phyloP scores from a whole-genome alignment of 129 eudicot species.

The Logfia minima region DNA sequence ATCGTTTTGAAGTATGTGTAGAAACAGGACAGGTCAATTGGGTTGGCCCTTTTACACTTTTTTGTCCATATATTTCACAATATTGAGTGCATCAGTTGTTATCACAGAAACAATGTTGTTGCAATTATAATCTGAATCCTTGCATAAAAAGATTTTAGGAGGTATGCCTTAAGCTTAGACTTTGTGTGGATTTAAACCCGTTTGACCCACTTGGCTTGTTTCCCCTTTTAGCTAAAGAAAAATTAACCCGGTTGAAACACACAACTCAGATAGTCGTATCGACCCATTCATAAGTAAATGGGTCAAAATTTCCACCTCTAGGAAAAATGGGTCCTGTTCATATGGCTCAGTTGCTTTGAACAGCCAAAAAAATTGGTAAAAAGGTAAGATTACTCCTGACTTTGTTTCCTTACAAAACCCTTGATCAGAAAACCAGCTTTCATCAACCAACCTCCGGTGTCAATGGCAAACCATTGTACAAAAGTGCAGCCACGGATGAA shows the following conservation, averaged over 20 bases:
- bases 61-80: background rate
- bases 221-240: background rate
- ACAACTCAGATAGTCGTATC: background rate
- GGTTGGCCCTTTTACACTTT: background rate
- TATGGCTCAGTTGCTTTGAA: background rate
- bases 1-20: background rate
- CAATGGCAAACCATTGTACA: conserved; percentile 46
- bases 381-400: conserved; percentile 33
- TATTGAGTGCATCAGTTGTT: too few species aligned
- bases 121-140: background rate
- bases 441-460: conserved; percentile 67
- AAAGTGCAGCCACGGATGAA: conserved; percentile 62
- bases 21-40: background rate
- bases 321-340: background rate
- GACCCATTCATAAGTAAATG: background rate
- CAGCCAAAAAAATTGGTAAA: background rate
- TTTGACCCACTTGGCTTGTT: background rate
- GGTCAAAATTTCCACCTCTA: background rate
- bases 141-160: background rate
- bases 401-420: conserved; percentile 52
- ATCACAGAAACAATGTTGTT: too few species aligned
- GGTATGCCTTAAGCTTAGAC: background rate
- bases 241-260: background rate
- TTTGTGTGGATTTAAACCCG: background rate
- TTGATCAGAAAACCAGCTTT: conserved; percentile 61